Base-by-base conservation (phyloP, 1,139 yeast genomes). In the Wickerhamomyces sp. region DNA sequence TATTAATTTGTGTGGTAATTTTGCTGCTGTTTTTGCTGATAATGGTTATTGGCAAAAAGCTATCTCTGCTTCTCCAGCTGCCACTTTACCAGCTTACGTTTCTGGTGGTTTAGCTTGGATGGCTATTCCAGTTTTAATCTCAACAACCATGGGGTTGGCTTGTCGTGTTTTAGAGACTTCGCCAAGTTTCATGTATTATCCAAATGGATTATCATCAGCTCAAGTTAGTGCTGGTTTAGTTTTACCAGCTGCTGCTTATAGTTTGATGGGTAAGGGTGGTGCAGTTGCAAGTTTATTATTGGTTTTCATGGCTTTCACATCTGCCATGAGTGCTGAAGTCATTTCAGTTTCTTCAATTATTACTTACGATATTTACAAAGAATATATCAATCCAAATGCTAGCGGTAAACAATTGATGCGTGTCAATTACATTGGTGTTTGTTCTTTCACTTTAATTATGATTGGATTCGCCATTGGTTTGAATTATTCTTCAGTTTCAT, bases 91-190 rank as follows among this genome's bases (percentile, higher is more conserved):
- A n/a, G 96, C 96, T 15, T 89, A 90, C 63, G 81, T 88, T 33
- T 67, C 87, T 54, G 96, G 96, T 47, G 96, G 96, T n/a, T 64
- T 89, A 44, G 83, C 93, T 0, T 90, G 96, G 96, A 84, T 87
- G 62, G 93, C 95, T 10, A 82, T 89, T 53, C 96, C 96, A 35
- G 84, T 84, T 70, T 75, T 86, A 45, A 75, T 81, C 40, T 85
- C 95, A 15, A 83, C 94, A 9, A 84, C 95, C 11, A 73, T 88
- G 84, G 96, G 96, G 11, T 71, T 89, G 34, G 86, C 90, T 31
- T 87, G 88, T 41, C 68, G 86, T 52, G 81, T 88, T 23, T 72
- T 88, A 47, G 91, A 88, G 66, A 66, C 69, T 42, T 71, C 79
- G 32, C 81, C 85, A 18, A 62, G 72, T 10, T 88, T 90, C 79